These are phyloP conservation scores for Suhomyces guaymorum DNA, from an alignment of 1,139 yeast species.

Conservation along the genomic window DNA sequence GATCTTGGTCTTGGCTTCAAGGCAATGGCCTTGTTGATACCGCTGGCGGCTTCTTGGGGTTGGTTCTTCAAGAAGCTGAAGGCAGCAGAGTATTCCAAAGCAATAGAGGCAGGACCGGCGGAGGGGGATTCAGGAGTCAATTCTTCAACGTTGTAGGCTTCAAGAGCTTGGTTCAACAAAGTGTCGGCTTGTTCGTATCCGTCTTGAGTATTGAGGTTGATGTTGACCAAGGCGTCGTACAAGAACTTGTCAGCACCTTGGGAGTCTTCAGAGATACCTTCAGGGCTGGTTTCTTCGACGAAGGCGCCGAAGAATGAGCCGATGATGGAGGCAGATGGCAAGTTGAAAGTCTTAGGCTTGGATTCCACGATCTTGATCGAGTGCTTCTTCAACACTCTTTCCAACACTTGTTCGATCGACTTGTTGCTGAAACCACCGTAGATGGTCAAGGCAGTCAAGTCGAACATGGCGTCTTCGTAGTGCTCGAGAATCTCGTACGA, in stretches of 20 bases:
- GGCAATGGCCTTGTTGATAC: slow-evolving; percentile 63
- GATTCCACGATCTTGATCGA: slow-evolving; percentile 67
- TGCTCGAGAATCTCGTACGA: slow-evolving; percentile 82
- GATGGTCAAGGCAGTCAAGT: slow-evolving; percentile 80
- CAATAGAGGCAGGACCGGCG: slow-evolving; percentile 59
- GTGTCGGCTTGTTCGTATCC: slow-evolving; percentile 77
- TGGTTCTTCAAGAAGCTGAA: slow-evolving; percentile 82
- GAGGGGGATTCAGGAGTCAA: slow-evolving; percentile 40
- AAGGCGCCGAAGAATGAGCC: slow-evolving; percentile 86
- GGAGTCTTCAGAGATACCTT: slow-evolving; percentile 49
- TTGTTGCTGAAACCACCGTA: slow-evolving; percentile 79
- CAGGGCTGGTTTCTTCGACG: slow-evolving; percentile 46
- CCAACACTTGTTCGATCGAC: slow-evolving; percentile 77
- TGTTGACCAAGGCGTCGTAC: slow-evolving; percentile 64
- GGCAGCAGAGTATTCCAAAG: slow-evolving; percentile 82
- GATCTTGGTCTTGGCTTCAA: slow-evolving; percentile 80
- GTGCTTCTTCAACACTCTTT: slow-evolving; percentile 80
- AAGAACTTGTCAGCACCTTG: slow-evolving; percentile 63
- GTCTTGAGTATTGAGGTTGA: slow-evolving; percentile 64
- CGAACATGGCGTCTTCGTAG: slow-evolving; percentile 86
- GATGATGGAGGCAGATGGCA: slow-evolving; percentile 86
- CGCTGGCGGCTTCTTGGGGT: slow-evolving; percentile 55
- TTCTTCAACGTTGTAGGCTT: slow-evolving; percentile 46
- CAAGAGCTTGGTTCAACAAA: slow-evolving; percentile 66
- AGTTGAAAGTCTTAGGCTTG: slow-evolving; percentile 49